Evolutionary conservation across 305 asterid species (phyloP), one percentile per base, ranked within the genome.

Genomic region (Solanum hybrid): DNA sequence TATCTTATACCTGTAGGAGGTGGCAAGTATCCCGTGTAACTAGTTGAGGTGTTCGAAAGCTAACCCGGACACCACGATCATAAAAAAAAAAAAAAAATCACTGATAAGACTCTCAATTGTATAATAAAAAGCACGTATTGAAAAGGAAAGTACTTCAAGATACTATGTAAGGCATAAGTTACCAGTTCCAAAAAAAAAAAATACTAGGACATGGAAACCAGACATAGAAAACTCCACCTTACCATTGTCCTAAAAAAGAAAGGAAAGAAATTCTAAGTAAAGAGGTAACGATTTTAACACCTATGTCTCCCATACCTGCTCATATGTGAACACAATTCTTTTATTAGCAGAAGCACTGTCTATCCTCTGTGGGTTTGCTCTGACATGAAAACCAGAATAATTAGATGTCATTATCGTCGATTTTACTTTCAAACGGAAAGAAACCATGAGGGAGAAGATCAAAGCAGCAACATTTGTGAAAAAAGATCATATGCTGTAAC

Each of bases 341-440:
- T 96, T 97, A 93, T 91, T 95, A 56, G 99, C 95, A 90, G 95
- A 94, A 87, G 93, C 95, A 90, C 93, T 96, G 91, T 96, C 99
- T 88, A 95, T 93, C 93, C 99, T 95, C 93, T 96, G 99, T 7
- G 99, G 99, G 91, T 97, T 97, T 88, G 95, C 97, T 91, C 99
- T 97, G 95, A 90, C 91, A 91, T 37, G 51, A 89, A 92, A 66
- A 85, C 29, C 34, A 24, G 82, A 32, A 86, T 14, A 92, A 87
- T 85, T 35, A 89, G 45, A 80, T 72, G 82, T 86, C 36, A 36
- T 14, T 76, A 87, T 72, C 56, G 7, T 77, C 19, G 11, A n/a
- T 36, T 51, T 88, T 34, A 88, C 76, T 77, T 56, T 76, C 7
- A 60, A 32, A 78, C 66, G 66, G 81, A 35, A 88, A 73, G 88